Conservation (phyloP, 2,329 filamentous ascomycete genomes). For the Phialemonium atrogriseum region DNA sequence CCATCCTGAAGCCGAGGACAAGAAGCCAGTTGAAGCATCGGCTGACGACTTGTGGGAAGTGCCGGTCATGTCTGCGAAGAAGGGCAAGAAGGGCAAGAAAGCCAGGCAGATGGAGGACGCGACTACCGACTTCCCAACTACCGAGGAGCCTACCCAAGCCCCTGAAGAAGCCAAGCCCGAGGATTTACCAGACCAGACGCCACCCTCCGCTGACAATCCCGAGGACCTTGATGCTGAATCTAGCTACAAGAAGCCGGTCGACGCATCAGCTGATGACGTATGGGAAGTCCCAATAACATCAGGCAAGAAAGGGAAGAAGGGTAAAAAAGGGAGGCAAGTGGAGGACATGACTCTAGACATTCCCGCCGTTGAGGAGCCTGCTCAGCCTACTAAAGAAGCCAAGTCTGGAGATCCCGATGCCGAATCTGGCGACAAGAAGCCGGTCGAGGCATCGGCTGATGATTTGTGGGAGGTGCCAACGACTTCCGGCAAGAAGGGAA, state of each 20-base stretch:
- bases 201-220: not conserved
- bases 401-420: too few relatives aligned
- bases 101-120: not conserved
- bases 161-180: not conserved
- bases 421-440: not conserved
- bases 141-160: too few relatives aligned
- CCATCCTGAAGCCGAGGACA: not conserved
- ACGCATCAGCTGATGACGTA: constrained; percentile 1
- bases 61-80: not conserved
- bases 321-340: constrained; percentile 8
- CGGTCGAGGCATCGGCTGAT: not conserved
- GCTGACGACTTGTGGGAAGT: not conserved
- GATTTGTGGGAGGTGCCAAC: not conserved
- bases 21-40: not conserved
- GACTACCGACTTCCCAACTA: too few relatives aligned
- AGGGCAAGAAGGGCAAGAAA: constrained; percentile 1
- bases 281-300: constrained; percentile 3
- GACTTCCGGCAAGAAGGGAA: not conserved
- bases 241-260: not conserved
- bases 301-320: constrained; percentile 8
- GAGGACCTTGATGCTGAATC: not conserved
- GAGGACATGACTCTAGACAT: too few relatives aligned
- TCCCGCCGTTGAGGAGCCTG: not conserved
- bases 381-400: too few relatives aligned
- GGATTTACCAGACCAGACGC: not conserved